Evolutionary conservation across 345 rosid genomes (phyloP).

Genomic region (Viola odorata): DNA sequence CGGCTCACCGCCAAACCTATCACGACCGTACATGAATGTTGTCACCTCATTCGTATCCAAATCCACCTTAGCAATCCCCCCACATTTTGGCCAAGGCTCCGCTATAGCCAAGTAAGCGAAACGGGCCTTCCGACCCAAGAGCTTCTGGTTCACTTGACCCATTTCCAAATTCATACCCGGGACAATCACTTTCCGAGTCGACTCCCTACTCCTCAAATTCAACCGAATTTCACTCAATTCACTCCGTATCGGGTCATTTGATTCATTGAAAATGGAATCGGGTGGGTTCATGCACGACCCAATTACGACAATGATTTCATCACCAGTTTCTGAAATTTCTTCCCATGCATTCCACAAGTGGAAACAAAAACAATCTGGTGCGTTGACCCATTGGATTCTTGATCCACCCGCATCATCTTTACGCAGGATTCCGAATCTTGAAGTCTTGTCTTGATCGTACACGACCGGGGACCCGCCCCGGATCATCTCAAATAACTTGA

Average conservation of each 20-base stretch:
- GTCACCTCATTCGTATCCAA: constrained; percentile 32
- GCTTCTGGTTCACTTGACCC: constrained; percentile 43
- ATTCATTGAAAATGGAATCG: constrained; percentile 54
- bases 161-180: constrained; percentile 56
- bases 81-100: constrained; percentile 72
- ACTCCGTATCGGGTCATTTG: constrained; percentile 20
- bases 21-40: constrained; percentile 39
- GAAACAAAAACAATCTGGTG: constrained; percentile 56
- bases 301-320: constrained; percentile 35
- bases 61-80: constrained; percentile 67
- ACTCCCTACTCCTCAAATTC: constrained; percentile 43
- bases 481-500: constrained; percentile 59
- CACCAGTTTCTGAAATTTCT: constrained; percentile 33
- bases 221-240: constrained; percentile 51
- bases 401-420: constrained; percentile 31
- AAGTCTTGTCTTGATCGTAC: constrained; percentile 37
- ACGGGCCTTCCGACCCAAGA: constrained; percentile 42
- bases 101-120: constrained; percentile 66
- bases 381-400: constrained; percentile 46
- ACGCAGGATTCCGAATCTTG: constrained; percentile 48
- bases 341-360: constrained; percentile 88
- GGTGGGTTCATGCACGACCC: constrained; percentile 83
- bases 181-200: constrained; percentile 29
- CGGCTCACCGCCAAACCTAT: constrained; percentile 67
- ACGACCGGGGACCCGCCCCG: constrained; percentile 73